Conservation (phyloP, 148 eudicot species). For the Cornus controversa region DNA sequence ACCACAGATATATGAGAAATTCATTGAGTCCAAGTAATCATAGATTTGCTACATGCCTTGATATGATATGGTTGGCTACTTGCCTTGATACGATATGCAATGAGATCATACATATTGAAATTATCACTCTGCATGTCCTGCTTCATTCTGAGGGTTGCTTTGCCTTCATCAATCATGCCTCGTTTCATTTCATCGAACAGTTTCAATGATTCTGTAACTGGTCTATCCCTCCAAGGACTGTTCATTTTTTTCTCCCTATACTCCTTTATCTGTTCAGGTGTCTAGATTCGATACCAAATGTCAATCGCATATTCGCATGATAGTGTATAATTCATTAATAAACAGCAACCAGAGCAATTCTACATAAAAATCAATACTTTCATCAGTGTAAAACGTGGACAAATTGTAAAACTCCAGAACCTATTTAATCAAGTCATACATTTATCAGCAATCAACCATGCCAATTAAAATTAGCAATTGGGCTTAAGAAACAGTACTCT, state of each 20-base stretch:
- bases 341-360: background rate
- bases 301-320: background rate
- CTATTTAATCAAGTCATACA: background rate
- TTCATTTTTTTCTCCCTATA: constrained; percentile 85
- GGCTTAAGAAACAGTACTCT: background rate
- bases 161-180: constrained; percentile 93
- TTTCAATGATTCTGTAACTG: constrained; percentile 72
- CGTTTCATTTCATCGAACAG: constrained; percentile 88
- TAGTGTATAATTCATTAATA: background rate
- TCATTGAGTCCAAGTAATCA: constrained; percentile 2
- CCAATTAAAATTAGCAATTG: background rate
- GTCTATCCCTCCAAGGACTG: constrained; percentile 98
- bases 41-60: constrained; percentile 59
- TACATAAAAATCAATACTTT: background rate
- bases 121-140: constrained; percentile 97
- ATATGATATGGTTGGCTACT: constrained; percentile 67
- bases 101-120: constrained; percentile 92
- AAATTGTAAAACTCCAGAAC: background rate
- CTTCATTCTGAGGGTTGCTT: constrained; percentile 97
- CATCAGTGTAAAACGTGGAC: background rate
- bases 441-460: background rate
- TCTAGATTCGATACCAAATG: constrained; percentile 39
- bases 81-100: constrained; percentile 98
- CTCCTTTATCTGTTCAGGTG: constrained; percentile 83
- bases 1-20: constrained; percentile 9